Conservation (phyloP, 2,329 filamentous ascomycete species). For the Neonectria punicea region DNA sequence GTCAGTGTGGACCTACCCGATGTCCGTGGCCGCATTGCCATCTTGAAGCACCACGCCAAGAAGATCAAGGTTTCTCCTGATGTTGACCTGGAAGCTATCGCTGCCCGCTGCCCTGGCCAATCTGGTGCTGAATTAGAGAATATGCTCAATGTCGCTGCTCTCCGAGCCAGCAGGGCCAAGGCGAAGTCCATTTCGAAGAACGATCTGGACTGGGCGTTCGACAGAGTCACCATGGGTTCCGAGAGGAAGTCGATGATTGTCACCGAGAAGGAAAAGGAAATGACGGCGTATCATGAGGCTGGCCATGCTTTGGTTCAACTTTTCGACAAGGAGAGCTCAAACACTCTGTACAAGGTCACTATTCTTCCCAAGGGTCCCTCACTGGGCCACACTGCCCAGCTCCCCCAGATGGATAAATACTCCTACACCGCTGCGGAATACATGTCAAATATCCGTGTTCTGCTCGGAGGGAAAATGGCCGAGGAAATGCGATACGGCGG, state of each 20-base stretch:
- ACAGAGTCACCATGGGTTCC: slow-evolving; percentile 97
- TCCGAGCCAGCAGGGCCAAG: slow-evolving; percentile 92
- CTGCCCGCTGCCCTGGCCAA: slow-evolving; percentile 88
- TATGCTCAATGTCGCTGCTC: slow-evolving; percentile 93
- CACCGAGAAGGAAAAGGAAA: slow-evolving; percentile 90
- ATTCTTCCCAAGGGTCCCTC: slow-evolving; percentile 91
- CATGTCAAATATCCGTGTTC: slow-evolving; percentile 80
- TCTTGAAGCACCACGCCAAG: slow-evolving; percentile 92
- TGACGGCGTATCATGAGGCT: slow-evolving; percentile 97
- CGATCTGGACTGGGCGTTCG: slow-evolving; percentile 97
- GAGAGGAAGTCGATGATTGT: slow-evolving; percentile 92
- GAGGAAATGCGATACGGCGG: slow-evolving; percentile 92
- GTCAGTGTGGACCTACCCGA: slow-evolving; percentile 90
- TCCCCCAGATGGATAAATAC: slow-evolving; percentile 94
- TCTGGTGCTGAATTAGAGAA: slow-evolving; percentile 97
- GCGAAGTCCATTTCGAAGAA: slow-evolving; percentile 76
- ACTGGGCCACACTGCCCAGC: slow-evolving; percentile 85
- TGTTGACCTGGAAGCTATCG: slow-evolving; percentile 85
- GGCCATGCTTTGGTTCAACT: slow-evolving; percentile 93
- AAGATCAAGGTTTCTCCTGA: slow-evolving; percentile 85
- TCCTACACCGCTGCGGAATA: slow-evolving; percentile 88
- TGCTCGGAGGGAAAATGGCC: slow-evolving; percentile 87
- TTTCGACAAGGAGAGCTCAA: slow-evolving; percentile 76
- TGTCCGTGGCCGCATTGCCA: slow-evolving; percentile 90
- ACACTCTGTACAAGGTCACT: slow-evolving; percentile 94